Evolutionary conservation across 805 yeast genomes (phyloP).

Genomic region (Schwanniomyces polymorphus): DNA sequence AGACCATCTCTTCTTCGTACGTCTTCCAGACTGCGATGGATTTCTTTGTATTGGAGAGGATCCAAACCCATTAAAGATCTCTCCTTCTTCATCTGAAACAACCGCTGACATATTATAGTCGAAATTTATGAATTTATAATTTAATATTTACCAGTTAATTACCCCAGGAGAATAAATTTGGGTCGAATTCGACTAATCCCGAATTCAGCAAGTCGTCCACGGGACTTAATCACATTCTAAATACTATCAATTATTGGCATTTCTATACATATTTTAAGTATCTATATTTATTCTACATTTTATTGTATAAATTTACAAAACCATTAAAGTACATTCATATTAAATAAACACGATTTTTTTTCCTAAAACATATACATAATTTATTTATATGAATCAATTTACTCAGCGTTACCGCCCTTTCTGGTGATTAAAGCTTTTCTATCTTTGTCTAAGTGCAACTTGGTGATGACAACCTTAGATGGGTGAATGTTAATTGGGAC

Average conservation of each 20-base stretch:
- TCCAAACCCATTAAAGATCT: conserved; percentile 37
- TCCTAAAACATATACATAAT: conserved; percentile 9
- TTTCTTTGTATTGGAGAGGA: conserved; percentile 29
- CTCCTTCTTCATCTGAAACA: conserved; percentile 29
- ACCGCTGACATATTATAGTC: conserved; percentile 11
- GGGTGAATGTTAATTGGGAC: conserved; percentile 97
- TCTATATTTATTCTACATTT: background rate
- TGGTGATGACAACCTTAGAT: conserved; percentile 98
- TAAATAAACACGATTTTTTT: conserved; percentile 10
- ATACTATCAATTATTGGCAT: background rate
- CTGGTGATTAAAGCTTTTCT: conserved; percentile 96
- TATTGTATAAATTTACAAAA: conserved; percentile 2
- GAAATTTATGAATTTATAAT: background rate
- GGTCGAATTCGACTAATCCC: background rate
- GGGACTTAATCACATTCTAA: background rate
- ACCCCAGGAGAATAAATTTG: background rate
- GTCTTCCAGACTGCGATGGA: conserved; percentile 25
- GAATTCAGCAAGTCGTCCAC: background rate
- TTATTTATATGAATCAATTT: conserved; percentile 33
- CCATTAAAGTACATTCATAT: conserved; percentile 17
- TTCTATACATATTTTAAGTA: background rate
- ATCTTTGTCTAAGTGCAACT: conserved; percentile 97
- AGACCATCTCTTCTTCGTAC: conserved; percentile 44
- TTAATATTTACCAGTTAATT: background rate
- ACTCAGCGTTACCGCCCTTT: conserved; percentile 97